Percentiles rank a stretch among this genome's conserved stretches.
Evolutionary conservation across 2,329 filamentous ascomycete species (phyloP).

Genomic region (Hypoxylon sp.): DNA sequence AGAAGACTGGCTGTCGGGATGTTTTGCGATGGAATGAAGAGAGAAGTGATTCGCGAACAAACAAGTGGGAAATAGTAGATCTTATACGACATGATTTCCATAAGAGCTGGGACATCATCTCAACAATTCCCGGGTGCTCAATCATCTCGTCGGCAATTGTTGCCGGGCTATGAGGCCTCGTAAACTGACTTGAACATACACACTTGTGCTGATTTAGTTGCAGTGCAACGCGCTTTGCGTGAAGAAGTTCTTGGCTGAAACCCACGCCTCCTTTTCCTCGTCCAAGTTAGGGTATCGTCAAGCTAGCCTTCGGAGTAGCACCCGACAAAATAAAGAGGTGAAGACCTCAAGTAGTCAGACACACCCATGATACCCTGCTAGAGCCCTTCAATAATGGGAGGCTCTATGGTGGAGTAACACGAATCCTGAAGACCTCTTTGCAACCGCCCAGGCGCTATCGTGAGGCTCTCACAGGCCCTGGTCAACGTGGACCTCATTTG

Average conservation of each 20-base stretch:
- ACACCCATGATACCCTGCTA: constrained; percentile 14
- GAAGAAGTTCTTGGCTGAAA: constrained; percentile 44
- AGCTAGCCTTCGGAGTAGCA: constrained; percentile 16
- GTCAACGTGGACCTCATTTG: not conserved
- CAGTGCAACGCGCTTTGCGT: constrained; percentile 41
- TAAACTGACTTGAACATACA: constrained; percentile 6
- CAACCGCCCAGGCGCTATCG: constrained; percentile 24
- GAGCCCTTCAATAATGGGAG: constrained; percentile 29
- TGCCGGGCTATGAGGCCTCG: constrained; percentile 23
- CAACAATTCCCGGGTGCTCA: constrained; percentile 9
- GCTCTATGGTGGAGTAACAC: constrained; percentile 16
- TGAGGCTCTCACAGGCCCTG: constrained; percentile 33
- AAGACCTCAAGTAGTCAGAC: constrained; percentile 18
- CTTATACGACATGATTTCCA: constrained; percentile 44
- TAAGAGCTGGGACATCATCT: constrained; percentile 37
- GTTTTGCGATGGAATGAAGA: constrained; percentile 38
- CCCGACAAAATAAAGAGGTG: constrained; percentile 14
- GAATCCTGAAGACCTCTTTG: constrained; percentile 8
- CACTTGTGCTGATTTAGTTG: constrained; percentile 33
- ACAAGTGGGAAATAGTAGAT: constrained; percentile 37
- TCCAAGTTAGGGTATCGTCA: constrained; percentile 15
- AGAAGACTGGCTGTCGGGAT: constrained; percentile 29
- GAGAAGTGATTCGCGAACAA: constrained; percentile 29
- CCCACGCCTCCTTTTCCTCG: constrained; percentile 27
- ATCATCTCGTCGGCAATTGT: constrained; percentile 23